Evolutionary conservation across 139 green algal species (phyloP).

Genomic region (Haematococcus lacustris): DNA sequence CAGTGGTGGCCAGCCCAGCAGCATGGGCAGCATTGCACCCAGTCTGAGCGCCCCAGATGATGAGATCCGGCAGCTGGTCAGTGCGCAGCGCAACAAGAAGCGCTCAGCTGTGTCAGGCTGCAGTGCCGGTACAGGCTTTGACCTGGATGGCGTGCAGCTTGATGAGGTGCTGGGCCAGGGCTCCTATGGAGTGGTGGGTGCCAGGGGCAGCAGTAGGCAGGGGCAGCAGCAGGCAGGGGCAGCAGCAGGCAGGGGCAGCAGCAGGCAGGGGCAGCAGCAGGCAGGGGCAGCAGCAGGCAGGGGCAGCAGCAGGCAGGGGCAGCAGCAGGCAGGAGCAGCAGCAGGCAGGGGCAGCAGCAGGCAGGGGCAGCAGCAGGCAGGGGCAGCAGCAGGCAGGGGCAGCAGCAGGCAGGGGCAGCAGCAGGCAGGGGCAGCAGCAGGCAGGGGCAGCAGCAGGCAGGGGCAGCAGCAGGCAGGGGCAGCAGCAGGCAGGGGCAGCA

Average conservation of each 20-base stretch:
- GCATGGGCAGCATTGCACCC: too few species aligned
- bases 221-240: too few species aligned
- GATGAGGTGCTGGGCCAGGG: slow-evolving; percentile 9
- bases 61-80: slow-evolving; percentile 1
- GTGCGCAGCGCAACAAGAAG: not conserved
- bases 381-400: not conserved
- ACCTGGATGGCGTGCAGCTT: not conserved
- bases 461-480: too few species aligned
- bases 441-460: not conserved
- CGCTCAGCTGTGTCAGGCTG: not conserved
- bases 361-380: not conserved
- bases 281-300: not conserved
- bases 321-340: too few species aligned
- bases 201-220: not conserved
- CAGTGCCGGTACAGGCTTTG: not conserved
- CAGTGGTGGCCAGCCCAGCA: too few species aligned
- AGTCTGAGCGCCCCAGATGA: slow-evolving; percentile 2
- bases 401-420: not conserved
- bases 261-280: not conserved
- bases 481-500: not conserved
- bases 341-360: not conserved
- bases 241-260: not conserved
- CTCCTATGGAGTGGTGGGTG: slow-evolving; percentile 13
- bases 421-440: not conserved
- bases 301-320: not conserved